Evolutionary conservation across 1,284 basidiomycete species (phyloP).

Genomic region (Cryptococcus sp.): DNA sequence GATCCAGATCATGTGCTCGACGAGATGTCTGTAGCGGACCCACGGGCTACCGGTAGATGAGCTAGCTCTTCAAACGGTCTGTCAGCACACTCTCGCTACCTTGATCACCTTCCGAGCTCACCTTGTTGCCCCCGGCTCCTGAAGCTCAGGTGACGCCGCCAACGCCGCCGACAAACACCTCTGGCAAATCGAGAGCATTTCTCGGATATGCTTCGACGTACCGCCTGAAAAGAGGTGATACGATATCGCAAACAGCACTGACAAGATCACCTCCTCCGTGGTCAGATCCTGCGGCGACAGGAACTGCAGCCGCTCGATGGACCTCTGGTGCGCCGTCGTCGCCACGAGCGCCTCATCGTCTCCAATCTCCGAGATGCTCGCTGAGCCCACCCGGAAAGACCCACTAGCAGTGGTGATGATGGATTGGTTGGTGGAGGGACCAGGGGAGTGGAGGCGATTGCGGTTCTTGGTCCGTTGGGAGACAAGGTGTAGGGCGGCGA

Average conservation of each 20-base stretch:
- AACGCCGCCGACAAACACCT: conserved; percentile 18
- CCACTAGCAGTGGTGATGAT: conserved; percentile 2
- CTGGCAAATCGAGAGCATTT: conserved; percentile 18
- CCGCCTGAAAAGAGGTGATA: conserved; percentile 33
- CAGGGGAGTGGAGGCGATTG: background rate
- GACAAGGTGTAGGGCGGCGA: conserved; percentile 29
- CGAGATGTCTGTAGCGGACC: conserved; percentile 45
- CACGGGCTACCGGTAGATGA: conserved; percentile 7
- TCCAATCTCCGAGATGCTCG: background rate
- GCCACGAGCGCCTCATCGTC: conserved; percentile 18
- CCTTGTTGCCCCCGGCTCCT: background rate
- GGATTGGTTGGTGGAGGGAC: background rate
- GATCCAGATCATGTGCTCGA: conserved; percentile 79
- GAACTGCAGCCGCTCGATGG: conserved; percentile 16
- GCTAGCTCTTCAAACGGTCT: background rate
- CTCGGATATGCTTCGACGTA: conserved; percentile 17
- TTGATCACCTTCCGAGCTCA: background rate
- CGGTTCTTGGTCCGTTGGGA: conserved; percentile 13
- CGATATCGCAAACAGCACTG: conserved; percentile 24
- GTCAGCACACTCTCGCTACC: background rate
- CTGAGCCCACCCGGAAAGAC: background rate
- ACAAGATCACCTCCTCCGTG: conserved; percentile 23
- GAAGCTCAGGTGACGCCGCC: conserved; percentile 15
- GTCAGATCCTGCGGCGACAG: conserved; percentile 15
- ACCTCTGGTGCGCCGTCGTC: conserved; percentile 11